phyloP scores from a whole-genome alignment of 495 filamentous ascomycete species.

The Cenococcum geophilum region DNA sequence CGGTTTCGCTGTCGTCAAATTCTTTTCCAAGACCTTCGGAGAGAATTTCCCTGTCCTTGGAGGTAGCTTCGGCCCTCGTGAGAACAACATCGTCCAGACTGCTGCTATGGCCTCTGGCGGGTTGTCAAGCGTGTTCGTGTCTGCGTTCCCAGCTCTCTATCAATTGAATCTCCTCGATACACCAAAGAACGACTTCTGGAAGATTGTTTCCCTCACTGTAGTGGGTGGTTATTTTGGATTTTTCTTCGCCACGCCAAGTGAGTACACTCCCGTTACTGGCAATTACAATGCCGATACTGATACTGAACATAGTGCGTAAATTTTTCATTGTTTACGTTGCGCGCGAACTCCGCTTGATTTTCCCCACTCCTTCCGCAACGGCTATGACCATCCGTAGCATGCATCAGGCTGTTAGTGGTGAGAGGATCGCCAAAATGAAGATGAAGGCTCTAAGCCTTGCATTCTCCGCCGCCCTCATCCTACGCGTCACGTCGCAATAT shows the following conservation, averaged over 20 bases:
- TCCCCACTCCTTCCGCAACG: constrained; percentile 56
- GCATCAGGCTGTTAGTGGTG: constrained; percentile 52
- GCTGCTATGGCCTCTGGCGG: constrained; percentile 59
- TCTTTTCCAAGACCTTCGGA: constrained; percentile 44
- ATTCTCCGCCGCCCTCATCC: constrained; percentile 47
- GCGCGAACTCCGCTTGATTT: constrained; percentile 55
- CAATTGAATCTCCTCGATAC: constrained; percentile 48
- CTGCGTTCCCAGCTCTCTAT: constrained; percentile 59
- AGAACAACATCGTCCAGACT: constrained; percentile 62
- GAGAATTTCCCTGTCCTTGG: constrained; percentile 53
- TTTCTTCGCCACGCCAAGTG: constrained; percentile 57
- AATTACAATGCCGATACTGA: background rate
- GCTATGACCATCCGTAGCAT: constrained; percentile 60
- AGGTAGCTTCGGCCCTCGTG: constrained; percentile 56
- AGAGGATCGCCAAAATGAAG: constrained; percentile 51
- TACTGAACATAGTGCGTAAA: constrained; percentile 44
- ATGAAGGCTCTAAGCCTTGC: constrained; percentile 50
- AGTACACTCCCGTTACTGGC: constrained; percentile 1
- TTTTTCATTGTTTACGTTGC: constrained; percentile 65
- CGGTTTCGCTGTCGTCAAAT: constrained; percentile 60
- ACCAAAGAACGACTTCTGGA: constrained; percentile 51
- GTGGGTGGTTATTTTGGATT: constrained; percentile 62
- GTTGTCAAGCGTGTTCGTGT: constrained; percentile 57
- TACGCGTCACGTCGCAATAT: constrained; percentile 56
- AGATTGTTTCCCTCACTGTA: constrained; percentile 56